Conservation (phyloP, 371 early-diverging fungal species). For the Syncephalis plumigaleata region DNA sequence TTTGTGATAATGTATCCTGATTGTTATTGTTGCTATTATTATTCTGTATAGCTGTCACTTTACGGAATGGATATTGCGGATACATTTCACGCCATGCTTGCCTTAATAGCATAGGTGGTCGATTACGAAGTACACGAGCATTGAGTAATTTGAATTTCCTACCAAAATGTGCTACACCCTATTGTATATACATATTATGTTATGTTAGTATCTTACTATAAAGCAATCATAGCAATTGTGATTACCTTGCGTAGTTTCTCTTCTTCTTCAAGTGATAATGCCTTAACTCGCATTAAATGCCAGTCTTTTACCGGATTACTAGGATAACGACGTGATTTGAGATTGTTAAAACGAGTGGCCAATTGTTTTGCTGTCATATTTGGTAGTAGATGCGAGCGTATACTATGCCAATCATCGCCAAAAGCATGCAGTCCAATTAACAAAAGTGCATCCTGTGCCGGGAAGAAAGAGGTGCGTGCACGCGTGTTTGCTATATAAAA, state of each 20-base stretch:
- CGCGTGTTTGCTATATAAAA: not conserved
- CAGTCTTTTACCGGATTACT: constrained; percentile 18
- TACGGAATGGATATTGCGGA: not conserved
- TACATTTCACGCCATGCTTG: constrained; percentile 12
- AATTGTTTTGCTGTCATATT: constrained; percentile 19
- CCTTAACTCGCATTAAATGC: constrained; percentile 14
- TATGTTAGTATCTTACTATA: no score
- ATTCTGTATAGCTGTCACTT: not conserved
- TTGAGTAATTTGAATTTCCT: constrained; percentile 15
- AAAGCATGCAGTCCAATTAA: constrained; percentile 18
- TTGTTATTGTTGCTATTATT: not conserved
- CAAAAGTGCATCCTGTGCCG: constrained; percentile 13
- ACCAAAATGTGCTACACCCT: constrained; percentile 17
- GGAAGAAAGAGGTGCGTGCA: constrained; percentile 7
- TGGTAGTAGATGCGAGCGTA: constrained; percentile 20
- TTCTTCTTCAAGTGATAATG: constrained; percentile 22
- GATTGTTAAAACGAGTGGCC: constrained; percentile 19
- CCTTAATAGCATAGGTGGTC: constrained; percentile 17
- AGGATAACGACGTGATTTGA: constrained; percentile 13
- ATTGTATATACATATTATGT: not conserved
- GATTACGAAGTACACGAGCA: constrained; percentile 12
- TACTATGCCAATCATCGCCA: constrained; percentile 19
- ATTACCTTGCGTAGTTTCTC: constrained; percentile 12
- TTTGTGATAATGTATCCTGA: not conserved
- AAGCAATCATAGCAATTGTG: no score